Evolutionary conservation across 805 yeast genomes (phyloP).

Genomic region (Kockiozyma suomiensis): DNA sequence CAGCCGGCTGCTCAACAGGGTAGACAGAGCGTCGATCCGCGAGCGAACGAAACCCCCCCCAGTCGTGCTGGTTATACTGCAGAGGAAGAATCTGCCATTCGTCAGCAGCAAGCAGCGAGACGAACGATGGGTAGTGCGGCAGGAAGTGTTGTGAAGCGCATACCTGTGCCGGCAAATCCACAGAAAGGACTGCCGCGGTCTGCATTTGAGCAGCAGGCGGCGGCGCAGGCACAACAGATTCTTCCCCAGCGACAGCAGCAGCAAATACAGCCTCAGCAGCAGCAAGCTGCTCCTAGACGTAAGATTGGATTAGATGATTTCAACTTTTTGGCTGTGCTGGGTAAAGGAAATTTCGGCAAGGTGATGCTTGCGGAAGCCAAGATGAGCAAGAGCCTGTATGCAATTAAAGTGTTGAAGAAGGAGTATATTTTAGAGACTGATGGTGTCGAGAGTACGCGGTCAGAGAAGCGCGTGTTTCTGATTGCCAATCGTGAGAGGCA

Average conservation of each 20-base stretch:
- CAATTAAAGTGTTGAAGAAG: slow-evolving; percentile 94
- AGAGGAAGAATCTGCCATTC: background rate
- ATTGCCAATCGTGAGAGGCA: slow-evolving; percentile 83
- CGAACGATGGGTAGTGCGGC: slow-evolving; percentile 1
- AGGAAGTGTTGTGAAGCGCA: slow-evolving; percentile 1
- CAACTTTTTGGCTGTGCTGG: slow-evolving; percentile 89
- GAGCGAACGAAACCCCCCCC: background rate
- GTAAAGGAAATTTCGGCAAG: slow-evolving; percentile 98
- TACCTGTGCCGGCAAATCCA: background rate
- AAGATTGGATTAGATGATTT: slow-evolving; percentile 89
- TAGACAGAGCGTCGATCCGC: background rate
- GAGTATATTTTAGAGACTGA: slow-evolving; percentile 94
- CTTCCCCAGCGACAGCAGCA: slow-evolving; percentile 16
- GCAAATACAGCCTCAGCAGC: slow-evolving; percentile 16
- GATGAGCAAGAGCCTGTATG: slow-evolving; percentile 78
- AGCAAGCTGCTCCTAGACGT: slow-evolving; percentile 41
- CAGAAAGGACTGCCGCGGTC: background rate
- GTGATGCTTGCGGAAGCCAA: slow-evolving; percentile 96
- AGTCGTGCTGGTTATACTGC: background rate
- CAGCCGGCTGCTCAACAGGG: slow-evolving; percentile 1
- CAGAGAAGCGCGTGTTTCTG: slow-evolving; percentile 89
- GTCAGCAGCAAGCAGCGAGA: slow-evolving; percentile 13
- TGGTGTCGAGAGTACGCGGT: slow-evolving; percentile 91
- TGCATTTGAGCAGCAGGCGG: slow-evolving; percentile 1
- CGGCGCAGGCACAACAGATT: background rate